phyloP scores from a whole-genome alignment of 768 basidiomycete species.

The Mycena pura region DNA sequence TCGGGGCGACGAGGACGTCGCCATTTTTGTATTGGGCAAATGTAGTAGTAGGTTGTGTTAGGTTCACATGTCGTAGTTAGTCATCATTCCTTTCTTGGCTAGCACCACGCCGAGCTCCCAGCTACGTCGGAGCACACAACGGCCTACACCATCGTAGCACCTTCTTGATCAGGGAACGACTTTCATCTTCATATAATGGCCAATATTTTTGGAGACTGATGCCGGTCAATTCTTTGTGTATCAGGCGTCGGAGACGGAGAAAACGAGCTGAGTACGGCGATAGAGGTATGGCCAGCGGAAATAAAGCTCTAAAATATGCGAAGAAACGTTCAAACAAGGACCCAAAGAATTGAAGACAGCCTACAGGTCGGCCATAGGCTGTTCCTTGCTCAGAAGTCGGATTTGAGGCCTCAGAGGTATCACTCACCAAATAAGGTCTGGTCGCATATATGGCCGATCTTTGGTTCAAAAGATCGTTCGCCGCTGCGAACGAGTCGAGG shows the following conservation, averaged over 20 bases:
- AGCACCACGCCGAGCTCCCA: no score
- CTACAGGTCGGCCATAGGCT: no score
- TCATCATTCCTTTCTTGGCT: no score
- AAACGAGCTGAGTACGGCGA: slow-evolving; percentile 7
- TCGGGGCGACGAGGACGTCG: no score
- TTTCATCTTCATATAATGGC: slow-evolving; percentile 17
- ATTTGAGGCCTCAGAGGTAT: neutral
- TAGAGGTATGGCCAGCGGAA: neutral
- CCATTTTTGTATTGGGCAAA: no score
- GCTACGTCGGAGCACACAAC: no score
- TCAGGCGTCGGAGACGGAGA: slow-evolving; percentile 3
- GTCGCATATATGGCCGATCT: neutral
- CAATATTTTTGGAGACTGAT: slow-evolving; percentile 6
- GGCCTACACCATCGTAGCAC: no score
- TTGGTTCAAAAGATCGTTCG: neutral
- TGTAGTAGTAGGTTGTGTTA: no score
- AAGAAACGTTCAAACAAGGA: no score
- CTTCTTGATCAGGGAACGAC: slow-evolving; percentile 5
- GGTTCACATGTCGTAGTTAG: no score
- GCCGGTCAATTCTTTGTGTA: slow-evolving; percentile 5
- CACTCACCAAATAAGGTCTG: neutral
- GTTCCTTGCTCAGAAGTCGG: no score
- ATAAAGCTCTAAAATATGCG: neutral
- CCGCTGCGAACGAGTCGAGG: neutral
- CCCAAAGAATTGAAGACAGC: no score